phyloP scores from a whole-genome alignment of 2,329 filamentous ascomycete species.

The Amylocarpus encephaloides region DNA sequence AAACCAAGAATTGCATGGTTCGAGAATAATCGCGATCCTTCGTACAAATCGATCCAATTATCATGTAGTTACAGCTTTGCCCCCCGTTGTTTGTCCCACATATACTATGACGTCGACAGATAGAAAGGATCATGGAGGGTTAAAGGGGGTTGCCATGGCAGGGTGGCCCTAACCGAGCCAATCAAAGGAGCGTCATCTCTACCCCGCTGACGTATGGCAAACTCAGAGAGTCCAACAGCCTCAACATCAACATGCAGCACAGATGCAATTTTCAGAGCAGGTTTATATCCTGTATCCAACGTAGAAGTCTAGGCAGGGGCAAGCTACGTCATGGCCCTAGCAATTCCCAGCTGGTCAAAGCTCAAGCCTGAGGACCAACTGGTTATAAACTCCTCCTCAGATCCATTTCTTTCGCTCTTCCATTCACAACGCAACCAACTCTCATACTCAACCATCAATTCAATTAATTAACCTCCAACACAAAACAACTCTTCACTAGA shows the following conservation, averaged over 20 bases:
- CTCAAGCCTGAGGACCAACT: not conserved
- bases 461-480: conserved; percentile 14
- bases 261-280: no score
- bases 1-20: no score
- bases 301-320: no score
- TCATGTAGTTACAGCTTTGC: conserved; percentile 8
- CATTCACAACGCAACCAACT: conserved; percentile 1
- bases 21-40: no score
- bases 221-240: not conserved
- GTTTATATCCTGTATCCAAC: no score
- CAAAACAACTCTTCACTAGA: conserved; percentile 18
- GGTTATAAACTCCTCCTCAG: conserved; percentile 13
- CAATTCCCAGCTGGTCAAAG: not conserved
- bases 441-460: conserved; percentile 13
- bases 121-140: no score
- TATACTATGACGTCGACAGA: no score
- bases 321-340: not conserved
- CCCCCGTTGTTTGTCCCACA: no score
- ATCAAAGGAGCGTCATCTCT: not conserved
- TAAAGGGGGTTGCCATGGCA: no score
- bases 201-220: conserved; percentile 19
- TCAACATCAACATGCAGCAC: not conserved
- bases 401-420: conserved; percentile 5
- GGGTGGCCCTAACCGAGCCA: conserved; percentile 11
- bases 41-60: not conserved